Percentiles rank a stretch among this genome's conserved stretches.
phyloP scores from a whole-genome alignment of 2,329 filamentous ascomycete genomes.

The Domatiomyces globalis region DNA sequence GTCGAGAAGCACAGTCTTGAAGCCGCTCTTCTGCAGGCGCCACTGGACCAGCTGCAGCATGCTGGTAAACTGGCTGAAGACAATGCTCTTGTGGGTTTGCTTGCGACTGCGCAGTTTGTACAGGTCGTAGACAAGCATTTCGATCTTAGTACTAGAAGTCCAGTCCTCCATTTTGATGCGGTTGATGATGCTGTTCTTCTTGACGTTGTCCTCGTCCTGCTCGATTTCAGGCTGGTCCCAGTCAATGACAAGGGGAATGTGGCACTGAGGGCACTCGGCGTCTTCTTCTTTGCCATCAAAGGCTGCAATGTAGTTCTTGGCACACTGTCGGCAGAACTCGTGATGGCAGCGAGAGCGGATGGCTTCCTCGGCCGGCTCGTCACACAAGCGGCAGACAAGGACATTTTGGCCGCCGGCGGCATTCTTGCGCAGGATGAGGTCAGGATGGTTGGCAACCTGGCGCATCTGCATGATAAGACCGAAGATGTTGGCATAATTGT shows the following conservation, averaged over 20 bases:
- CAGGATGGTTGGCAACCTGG: conserved; percentile 91
- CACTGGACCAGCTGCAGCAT: conserved; percentile 97
- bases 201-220: conserved; percentile 71
- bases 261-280: conserved; percentile 68
- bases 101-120: conserved; percentile 86
- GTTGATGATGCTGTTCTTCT: conserved; percentile 96
- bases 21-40: conserved; percentile 88
- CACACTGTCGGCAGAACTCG: conserved; percentile 75
- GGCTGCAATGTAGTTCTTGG: conserved; percentile 64
- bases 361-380: conserved; percentile 88
- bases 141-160: conserved; percentile 97
- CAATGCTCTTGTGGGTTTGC: conserved; percentile 87
- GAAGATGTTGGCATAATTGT: conserved; percentile 98
- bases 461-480: conserved; percentile 99
- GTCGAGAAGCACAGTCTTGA: conserved; percentile 96
- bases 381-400: conserved; percentile 84
- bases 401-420: conserved; percentile 77
- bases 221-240: conserved; percentile 91
- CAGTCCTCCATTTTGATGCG: conserved; percentile 98
- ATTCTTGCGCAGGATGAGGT: conserved; percentile 81
- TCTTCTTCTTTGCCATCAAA: conserved; percentile 45
- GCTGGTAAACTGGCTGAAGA: conserved; percentile 92
- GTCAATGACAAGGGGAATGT: conserved; percentile 79
- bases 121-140: conserved; percentile 85
- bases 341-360: conserved; percentile 86